Base-by-base conservation (phyloP, 306 rosid species). In the Pyrus pyrifolia region DNA sequence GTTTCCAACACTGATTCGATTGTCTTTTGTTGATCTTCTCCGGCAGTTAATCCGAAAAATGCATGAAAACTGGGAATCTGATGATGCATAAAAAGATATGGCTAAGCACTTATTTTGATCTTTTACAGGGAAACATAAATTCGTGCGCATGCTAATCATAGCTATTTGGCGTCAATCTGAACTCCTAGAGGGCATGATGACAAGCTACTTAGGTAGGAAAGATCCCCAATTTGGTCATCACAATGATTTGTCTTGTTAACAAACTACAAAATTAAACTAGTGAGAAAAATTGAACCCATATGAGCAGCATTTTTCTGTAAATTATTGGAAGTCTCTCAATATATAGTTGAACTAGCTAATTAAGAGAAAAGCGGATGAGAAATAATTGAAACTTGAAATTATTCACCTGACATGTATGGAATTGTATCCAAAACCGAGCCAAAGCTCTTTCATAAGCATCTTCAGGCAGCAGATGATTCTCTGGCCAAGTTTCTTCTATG, bases 401-500 rank as follows among this genome's bases (percentile, higher is more conserved):
- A 21, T 1, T 4, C 6, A 66, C 57, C 58, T 14, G 72, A 23
- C 33, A 44, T 6, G 1, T 25, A 25, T 35, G 1, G 10, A 74
- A 83, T 62, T 87, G 65, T 3, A 87, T 80, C 91, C 88, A 85
- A 45, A 89, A 81, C 29, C 85, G 86, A 74, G 90, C 89, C 4
- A 79, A 30, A 70, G 87, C 87, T 78, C 63, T 85, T 19, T 83
- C 69, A 66, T 89, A 33, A 31, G 67, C 18, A 78, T 89, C 74
- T 23, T 53, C 11, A 11, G 90, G 89, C 2, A 86, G 84, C 83
- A 86, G 65, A 1, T 82, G 89, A 12, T 77, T n/a, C 0, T 77
- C 8, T 3, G 84, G 86, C 93, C 90, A 89, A 7, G 82, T 83
- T 64, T 88, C 90, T 73, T 88, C 88, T 1, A 84, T 88, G 67